Conservation (phyloP, 139 green algal genomes). For the Chlorella vulgaris region DNA sequence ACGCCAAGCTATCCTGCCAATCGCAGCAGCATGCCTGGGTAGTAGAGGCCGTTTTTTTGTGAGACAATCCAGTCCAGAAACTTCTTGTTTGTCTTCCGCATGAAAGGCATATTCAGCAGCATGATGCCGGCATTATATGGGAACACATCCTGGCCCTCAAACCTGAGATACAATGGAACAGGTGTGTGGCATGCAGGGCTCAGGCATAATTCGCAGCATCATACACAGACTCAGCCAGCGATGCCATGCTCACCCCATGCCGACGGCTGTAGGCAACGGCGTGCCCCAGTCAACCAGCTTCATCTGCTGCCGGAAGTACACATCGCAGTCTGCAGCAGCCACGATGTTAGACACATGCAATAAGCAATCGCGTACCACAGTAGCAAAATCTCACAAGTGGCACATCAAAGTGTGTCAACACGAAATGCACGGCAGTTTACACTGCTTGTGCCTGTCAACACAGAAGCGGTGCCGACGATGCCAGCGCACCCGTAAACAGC, state of each 20-base stretch:
- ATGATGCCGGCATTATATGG: constrained; percentile 25
- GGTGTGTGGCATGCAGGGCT: not conserved
- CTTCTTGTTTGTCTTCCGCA: constrained; percentile 7
- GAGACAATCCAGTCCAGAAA: constrained; percentile 18
- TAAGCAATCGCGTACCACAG: too few relatives aligned
- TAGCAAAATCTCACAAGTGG: too few relatives aligned
- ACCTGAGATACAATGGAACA: not conserved
- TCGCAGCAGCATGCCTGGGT: not conserved
- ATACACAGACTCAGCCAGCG: not conserved
- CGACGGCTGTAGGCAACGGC: not conserved
- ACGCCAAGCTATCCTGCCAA: not conserved
- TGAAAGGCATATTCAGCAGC: constrained; percentile 23
- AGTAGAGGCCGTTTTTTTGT: constrained; percentile 20
- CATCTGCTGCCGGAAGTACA: constrained; percentile 20
- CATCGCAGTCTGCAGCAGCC: constrained; percentile 18
- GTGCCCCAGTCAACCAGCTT: constrained; percentile 28
- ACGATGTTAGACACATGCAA: not conserved
- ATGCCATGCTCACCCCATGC: constrained; percentile 8
- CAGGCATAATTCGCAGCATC: not conserved
- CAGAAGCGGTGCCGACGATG: too few relatives aligned
- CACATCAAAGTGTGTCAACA: too few relatives aligned
- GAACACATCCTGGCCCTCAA: constrained; percentile 7
- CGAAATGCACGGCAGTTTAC: too few relatives aligned
- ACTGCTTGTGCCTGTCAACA: too few relatives aligned
- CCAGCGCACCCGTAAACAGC: constrained; percentile 22